A percentile compares a stretch with the other conserved stretches of the same genome.
Evolutionary conservation across 2,329 filamentous ascomycete genomes (phyloP).

Genomic region (Pestalotiopsis sp.): DNA sequence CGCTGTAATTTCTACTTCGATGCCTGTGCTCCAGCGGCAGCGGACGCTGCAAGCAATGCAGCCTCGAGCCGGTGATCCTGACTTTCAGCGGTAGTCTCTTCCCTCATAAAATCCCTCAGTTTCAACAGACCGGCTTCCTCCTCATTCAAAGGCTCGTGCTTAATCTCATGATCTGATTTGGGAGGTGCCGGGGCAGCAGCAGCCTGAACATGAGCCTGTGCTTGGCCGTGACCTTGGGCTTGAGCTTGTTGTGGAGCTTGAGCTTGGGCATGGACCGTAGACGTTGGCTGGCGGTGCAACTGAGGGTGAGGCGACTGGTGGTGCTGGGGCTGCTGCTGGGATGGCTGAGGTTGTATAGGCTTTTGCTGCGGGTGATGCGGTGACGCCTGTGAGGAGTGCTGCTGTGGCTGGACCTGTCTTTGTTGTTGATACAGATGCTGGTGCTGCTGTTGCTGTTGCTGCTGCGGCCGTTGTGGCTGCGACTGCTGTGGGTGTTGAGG

Average conservation of each 20-base stretch:
- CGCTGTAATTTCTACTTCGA: not conserved
- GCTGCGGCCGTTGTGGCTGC: conserved; percentile 16
- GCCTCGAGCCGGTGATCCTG: not conserved
- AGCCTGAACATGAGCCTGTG: not conserved
- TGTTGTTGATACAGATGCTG: conserved; percentile 19
- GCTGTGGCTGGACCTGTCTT: conserved; percentile 13
- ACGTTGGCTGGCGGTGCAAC: not conserved
- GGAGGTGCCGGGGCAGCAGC: not conserved
- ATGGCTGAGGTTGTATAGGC: conserved; percentile 17
- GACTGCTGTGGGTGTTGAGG: conserved; percentile 17
- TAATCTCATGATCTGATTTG: not conserved
- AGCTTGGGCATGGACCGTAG: not conserved
- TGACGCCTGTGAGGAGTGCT: conserved; percentile 17
- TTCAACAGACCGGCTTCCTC: conserved; percentile 7
- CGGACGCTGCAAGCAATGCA: not conserved
- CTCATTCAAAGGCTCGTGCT: conserved; percentile 7
- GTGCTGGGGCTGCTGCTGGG: not conserved
- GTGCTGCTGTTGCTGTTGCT: conserved; percentile 16
- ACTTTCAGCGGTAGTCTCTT: not conserved
- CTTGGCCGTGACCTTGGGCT: not conserved
- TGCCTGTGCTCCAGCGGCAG: not conserved
- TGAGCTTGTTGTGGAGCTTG: not conserved
- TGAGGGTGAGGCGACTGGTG: not conserved
- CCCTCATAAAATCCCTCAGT: not conserved
- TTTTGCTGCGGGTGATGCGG: conserved; percentile 15